A percentile compares a stretch with the other conserved stretches of the same genome.
Evolutionary conservation across 148 eudicot species (phyloP).

Genomic region (Rhododendron ferrugineum): DNA sequence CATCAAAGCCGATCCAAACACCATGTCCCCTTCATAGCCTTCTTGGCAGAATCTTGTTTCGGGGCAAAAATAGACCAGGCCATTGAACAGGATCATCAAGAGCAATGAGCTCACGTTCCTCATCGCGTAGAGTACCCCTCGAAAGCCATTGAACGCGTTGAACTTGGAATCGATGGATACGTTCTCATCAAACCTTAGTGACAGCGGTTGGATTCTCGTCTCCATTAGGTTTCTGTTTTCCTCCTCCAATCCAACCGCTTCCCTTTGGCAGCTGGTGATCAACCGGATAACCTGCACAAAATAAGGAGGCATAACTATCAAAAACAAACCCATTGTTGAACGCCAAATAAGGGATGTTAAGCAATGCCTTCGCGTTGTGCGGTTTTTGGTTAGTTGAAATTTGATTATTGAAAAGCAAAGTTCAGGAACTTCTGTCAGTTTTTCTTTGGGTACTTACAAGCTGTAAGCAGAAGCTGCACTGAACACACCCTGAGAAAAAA

Average conservation of each 20-base stretch:
- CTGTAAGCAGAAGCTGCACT: not conserved
- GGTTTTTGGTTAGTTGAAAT: not conserved
- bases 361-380: not conserved
- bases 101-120: conserved; percentile 41
- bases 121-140: conserved; percentile 44
- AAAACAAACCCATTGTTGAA: not conserved
- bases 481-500: not conserved
- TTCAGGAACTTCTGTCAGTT: not conserved
- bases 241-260: conserved; percentile 39
- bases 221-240: conserved; percentile 40
- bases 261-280: conserved; percentile 40
- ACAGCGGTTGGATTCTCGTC: conserved; percentile 39
- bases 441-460: not conserved
- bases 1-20: conserved; percentile 35
- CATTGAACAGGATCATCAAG: conserved; percentile 34
- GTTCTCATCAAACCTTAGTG: conserved; percentile 32
- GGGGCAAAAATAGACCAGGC: conserved; percentile 36
- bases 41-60: conserved; percentile 26
- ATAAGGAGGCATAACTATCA: not conserved
- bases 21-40: conserved; percentile 26
- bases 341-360: not conserved
- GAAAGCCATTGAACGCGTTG: conserved; percentile 42
- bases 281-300: conserved; percentile 37
- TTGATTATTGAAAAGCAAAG: not conserved
- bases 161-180: conserved; percentile 31